These are phyloP conservation scores for Pyrenula massariospora DNA, from an alignment of 495 filamentous ascomycete species.

Conservation along the genomic window DNA sequence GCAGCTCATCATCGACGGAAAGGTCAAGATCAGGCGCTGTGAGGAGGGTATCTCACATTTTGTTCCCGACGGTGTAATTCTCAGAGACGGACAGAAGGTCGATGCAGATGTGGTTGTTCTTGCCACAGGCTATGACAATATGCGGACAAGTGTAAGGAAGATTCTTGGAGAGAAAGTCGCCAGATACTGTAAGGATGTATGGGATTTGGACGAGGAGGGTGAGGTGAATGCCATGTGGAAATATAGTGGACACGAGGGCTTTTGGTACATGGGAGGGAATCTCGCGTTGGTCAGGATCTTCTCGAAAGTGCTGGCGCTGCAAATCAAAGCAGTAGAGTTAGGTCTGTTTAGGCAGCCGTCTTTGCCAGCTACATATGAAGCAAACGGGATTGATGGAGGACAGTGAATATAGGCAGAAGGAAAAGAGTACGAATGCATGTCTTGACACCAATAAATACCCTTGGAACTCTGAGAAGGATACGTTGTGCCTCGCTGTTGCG, in stretches of 20 bases:
- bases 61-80: constrained; percentile 43
- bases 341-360: constrained; percentile 19
- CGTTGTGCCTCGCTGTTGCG: too few species aligned
- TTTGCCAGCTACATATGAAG: background rate
- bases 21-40: constrained; percentile 66
- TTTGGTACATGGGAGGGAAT: constrained; percentile 82
- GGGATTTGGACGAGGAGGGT: constrained; percentile 70
- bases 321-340: constrained; percentile 58
- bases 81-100: constrained; percentile 55
- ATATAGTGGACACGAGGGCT: constrained; percentile 55
- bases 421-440: too few species aligned
- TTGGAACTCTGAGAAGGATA: too few species aligned
- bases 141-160: constrained; percentile 44
- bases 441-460: too few species aligned
- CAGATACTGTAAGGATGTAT: constrained; percentile 54
- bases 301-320: constrained; percentile 59
- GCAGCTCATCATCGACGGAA: constrained; percentile 61
- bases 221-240: constrained; percentile 66
- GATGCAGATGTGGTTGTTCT: constrained; percentile 73
- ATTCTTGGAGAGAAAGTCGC: constrained; percentile 66
- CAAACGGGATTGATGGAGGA: too few species aligned
- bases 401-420: too few species aligned
- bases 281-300: constrained; percentile 63
- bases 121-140: constrained; percentile 77
- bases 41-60: constrained; percentile 39